Base-by-base conservation (phyloP, 1,284 basidiomycete genomes). In the Heterobasidion irregulare region DNA sequence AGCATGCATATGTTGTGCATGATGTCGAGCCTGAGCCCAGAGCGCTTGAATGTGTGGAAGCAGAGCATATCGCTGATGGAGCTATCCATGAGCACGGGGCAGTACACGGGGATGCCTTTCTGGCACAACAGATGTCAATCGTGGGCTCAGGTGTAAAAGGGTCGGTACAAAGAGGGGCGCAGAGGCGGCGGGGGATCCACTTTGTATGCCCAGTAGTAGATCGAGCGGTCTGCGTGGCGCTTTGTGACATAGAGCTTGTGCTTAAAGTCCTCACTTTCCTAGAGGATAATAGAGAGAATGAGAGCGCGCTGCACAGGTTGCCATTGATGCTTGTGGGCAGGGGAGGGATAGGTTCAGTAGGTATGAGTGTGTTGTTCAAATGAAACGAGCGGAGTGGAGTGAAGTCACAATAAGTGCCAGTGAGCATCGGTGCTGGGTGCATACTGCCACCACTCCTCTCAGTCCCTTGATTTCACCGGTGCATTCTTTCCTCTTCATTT, bases 131-230 rank as follows among this genome's bases (percentile, higher is more conserved):
- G 41, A 43, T 4, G 16, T 16, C 59, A 58, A 58, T 50, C 62
- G 15, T 33, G 26, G 51, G 59, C 66, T 74, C 59, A 72, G 68
- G 50, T 56, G 56, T 58, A 50, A 54, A 49, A 51, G 38, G 52
- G 53, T 53, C 38, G 60, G 50, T 49, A 54, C 53, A 58, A 47
- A 59, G 50, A 58, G 53, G 54, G 44, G 62, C 53, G 55, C 19
- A 26, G 60, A 47, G 51, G 13, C 64, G 19, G 19, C 19, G 3
- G 19, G 19, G 51, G 66, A 74, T 83, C 76, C 71, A 95, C 94
- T 82, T 96, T 98, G 69, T 93, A 97, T 45, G 96, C 96, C 97
- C 97, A 99, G 67, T 98, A 98, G 68, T 98, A 98, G 56, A 99
- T 92, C 61, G 92, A 94, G 66, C 94, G 89, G 26, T 26, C 26